A percentile compares a stretch with the other conserved stretches of the same genome.
Conservation (phyloP, 2,329 filamentous ascomycete species). For the Zymoseptoria brevis region DNA sequence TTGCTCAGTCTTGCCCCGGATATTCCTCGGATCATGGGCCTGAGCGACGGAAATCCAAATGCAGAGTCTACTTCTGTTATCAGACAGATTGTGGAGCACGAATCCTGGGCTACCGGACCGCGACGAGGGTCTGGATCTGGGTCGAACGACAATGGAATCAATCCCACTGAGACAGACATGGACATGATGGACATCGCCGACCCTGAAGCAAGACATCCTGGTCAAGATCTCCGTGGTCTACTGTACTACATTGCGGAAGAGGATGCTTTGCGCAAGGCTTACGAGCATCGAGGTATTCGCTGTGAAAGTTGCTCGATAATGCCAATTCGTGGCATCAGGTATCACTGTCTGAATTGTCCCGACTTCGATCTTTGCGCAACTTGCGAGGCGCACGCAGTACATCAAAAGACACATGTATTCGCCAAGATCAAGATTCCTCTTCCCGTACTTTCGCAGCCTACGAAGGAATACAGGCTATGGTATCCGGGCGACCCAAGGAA, state of each 20-base stretch:
- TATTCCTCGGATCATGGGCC: neutral
- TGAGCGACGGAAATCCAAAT: neutral
- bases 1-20: neutral
- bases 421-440: constrained; percentile 91
- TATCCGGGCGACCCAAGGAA: constrained; percentile 80
- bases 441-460: constrained; percentile 67
- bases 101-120: neutral
- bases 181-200: constrained; percentile 6
- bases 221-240: constrained; percentile 39
- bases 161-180: constrained; percentile 22
- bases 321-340: constrained; percentile 79
- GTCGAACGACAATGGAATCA: constrained; percentile 6
- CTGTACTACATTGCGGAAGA: constrained; percentile 92
- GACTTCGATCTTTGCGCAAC: constrained; percentile 94
- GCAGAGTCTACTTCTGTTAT: constrained; percentile 5
- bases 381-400: constrained; percentile 60
- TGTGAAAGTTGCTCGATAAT: constrained; percentile 84
- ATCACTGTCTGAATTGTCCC: constrained; percentile 83
- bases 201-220: constrained; percentile 16
- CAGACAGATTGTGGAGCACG: neutral
- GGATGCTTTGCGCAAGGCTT: constrained; percentile 77
- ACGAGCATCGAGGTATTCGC: constrained; percentile 83
- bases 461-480: constrained; percentile 74
- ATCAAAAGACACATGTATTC: constrained; percentile 88
- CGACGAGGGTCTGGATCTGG: constrained; percentile 4